These are phyloP conservation scores for Hansenula sp. DNA, from an alignment of 1,139 yeast genomes.

Conservation along the genomic window DNA sequence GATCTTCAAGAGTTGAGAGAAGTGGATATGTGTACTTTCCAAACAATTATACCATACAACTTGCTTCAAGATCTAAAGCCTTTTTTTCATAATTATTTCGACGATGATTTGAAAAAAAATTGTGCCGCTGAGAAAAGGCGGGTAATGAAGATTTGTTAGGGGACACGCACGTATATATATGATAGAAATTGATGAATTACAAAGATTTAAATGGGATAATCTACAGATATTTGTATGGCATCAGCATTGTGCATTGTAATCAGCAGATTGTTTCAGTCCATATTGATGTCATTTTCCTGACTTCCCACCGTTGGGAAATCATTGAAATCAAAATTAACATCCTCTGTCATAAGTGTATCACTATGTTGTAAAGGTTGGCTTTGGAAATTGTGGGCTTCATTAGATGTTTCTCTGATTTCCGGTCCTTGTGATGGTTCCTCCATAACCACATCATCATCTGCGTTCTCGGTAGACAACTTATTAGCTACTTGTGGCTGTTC, in stretches of 20 bases:
- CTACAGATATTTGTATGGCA: too few species aligned
- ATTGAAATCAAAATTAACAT: neutral
- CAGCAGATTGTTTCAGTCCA: neutral
- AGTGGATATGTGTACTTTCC: too few species aligned
- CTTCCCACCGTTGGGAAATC: neutral
- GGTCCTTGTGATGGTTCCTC: neutral
- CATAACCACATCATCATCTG: neutral
- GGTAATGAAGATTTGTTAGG: neutral
- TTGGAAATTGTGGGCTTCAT: neutral
- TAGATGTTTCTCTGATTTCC: neutral
- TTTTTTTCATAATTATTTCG: slow-evolving; percentile 1
- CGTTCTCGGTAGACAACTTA: too few species aligned
- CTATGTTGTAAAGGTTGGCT: neutral
- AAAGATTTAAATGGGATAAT: neutral
- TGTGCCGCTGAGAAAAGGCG: neutral
- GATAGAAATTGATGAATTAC: too few species aligned
- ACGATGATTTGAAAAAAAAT: slow-evolving; percentile 4
- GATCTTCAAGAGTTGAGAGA: too few species aligned
- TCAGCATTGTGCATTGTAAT: too few species aligned
- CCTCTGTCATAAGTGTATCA: neutral
- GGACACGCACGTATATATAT: neutral
- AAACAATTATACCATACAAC: neutral
- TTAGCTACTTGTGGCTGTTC: neutral
- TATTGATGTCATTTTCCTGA: neutral
- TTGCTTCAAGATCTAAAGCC: slow-evolving; percentile 1